Evolutionary conservation across 306 rosid species (phyloP).

Genomic region (Luffa acutangula): DNA sequence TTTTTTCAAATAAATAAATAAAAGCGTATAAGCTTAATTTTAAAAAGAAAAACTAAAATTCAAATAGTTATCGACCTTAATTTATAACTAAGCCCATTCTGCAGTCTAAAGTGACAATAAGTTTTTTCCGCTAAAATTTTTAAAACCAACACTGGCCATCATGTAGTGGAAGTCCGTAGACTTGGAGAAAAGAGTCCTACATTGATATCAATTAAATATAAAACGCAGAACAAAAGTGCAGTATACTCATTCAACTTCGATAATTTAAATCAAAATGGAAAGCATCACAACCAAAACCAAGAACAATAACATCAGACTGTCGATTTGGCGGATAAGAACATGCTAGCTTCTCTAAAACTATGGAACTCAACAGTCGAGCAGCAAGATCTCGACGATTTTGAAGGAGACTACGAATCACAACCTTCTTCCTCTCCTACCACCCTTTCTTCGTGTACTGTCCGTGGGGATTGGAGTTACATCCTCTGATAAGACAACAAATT

Average conservation of each 20-base stretch:
- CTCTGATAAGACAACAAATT: slow-evolving; percentile 18
- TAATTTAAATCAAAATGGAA: background rate
- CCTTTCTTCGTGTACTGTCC: slow-evolving; percentile 37
- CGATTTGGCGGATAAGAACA: background rate
- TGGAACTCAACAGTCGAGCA: background rate
- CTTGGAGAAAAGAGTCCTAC: background rate
- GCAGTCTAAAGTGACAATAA: too few species aligned
- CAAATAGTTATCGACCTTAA: too few species aligned
- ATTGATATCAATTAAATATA: background rate
- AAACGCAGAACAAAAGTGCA: background rate
- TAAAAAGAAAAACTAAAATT: too few species aligned
- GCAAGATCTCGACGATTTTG: background rate
- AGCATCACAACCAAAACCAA: background rate
- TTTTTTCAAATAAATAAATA: too few species aligned
- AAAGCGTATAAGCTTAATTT: too few species aligned
- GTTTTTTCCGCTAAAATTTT: too few species aligned
- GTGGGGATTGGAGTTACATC: slow-evolving; percentile 44
- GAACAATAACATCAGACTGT: background rate
- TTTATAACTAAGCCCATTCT: too few species aligned
- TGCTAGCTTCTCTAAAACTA: background rate
- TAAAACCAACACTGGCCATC: background rate
- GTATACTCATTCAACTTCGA: background rate
- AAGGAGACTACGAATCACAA: slow-evolving; percentile 8
- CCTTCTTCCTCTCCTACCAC: slow-evolving; percentile 44
- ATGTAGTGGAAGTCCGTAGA: background rate